Percentiles rank a stretch among this genome's conserved stretches.
phyloP scores from a whole-genome alignment of 169 alveolate species.

The Plasmodium reichenowi region DNA sequence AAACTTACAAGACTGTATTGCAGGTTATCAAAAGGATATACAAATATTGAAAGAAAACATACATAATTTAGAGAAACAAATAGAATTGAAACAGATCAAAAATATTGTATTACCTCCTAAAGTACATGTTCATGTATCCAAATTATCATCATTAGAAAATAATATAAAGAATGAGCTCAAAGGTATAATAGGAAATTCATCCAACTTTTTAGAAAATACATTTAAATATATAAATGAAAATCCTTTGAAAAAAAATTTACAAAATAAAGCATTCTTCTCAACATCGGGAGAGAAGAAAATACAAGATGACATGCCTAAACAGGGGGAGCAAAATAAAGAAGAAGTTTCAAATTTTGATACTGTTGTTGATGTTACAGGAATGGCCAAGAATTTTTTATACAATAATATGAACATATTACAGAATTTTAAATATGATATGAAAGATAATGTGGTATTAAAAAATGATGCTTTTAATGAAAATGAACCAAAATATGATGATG shows the following conservation, averaged over 20 bases:
- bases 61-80: constrained; percentile 70
- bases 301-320: not conserved
- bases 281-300: constrained; percentile 33
- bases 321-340: constrained; percentile 1
- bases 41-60: constrained; percentile 65
- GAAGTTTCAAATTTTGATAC: not conserved
- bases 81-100: constrained; percentile 37
- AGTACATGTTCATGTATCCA: constrained; percentile 34
- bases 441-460: not conserved
- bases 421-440: constrained; percentile 31
- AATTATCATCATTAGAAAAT: constrained; percentile 65
- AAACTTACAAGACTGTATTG: constrained; percentile 15
- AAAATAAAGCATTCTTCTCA: constrained; percentile 51
- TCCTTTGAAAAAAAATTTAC: constrained; percentile 64
- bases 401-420: constrained; percentile 58
- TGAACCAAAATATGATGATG: too few relatives aligned
- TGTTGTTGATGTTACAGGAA: constrained; percentile 53
- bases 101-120: constrained; percentile 63
- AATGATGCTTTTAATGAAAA: too few relatives aligned
- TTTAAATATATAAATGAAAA: constrained; percentile 77
- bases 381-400: constrained; percentile 60
- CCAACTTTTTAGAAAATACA: constrained; percentile 72
- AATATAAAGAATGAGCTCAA: constrained; percentile 67
- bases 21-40: constrained; percentile 25
- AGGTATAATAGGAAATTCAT: constrained; percentile 70